Evolutionary conservation across 1,139 yeast species (phyloP), one percentile per base, ranked within the genome.

Genomic region (Kodamaea arcana): DNA sequence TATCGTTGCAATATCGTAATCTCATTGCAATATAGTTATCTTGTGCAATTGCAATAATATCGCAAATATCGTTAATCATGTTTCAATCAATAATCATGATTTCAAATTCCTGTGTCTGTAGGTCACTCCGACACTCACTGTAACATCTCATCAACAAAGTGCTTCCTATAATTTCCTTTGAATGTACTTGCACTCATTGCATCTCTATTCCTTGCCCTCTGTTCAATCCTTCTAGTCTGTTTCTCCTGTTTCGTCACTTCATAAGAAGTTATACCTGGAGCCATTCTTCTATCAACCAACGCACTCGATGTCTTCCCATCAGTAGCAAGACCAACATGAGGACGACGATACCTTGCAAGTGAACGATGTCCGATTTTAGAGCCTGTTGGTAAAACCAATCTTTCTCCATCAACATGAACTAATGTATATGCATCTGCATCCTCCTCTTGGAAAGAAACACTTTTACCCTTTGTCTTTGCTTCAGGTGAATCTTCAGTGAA

Each of bases 351-450:
- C 29, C 69, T 55, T n/a, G 58, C 50, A 67, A 70, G 62, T 2
- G 71, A 52, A 33, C 80, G 52, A 48, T 74, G 78, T 0, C 78
- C 78, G 3, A 75, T 55, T 33, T 60, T 59, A 7, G 66, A 51
- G 1, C 80, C 80, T n/a, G 70, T 59, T 0, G 79, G 77, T 27
- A 75, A 60, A 1, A 60, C 52, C 32, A 71, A 44, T 32, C 65
- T 72, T 2, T 63, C 68, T 2, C 74, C 75, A 43, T 68, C 72
- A n/a, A 70, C 44, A 11, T 46, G 53, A 2, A 65, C 74, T 24
- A 55, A 45, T 1, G 69, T 48, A 40, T 63, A 65, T 27, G 61
- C 59, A 26, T 50, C 51, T n/a, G 42, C 32, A 15, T 31, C 42
- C 3, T 44, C 46, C 7, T 36, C 47, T 15, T 34, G 34, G 35